These are phyloP conservation scores for Biscogniauxia mediterranea DNA, from an alignment of 2,329 filamentous ascomycete genomes.

Conservation along the genomic window DNA sequence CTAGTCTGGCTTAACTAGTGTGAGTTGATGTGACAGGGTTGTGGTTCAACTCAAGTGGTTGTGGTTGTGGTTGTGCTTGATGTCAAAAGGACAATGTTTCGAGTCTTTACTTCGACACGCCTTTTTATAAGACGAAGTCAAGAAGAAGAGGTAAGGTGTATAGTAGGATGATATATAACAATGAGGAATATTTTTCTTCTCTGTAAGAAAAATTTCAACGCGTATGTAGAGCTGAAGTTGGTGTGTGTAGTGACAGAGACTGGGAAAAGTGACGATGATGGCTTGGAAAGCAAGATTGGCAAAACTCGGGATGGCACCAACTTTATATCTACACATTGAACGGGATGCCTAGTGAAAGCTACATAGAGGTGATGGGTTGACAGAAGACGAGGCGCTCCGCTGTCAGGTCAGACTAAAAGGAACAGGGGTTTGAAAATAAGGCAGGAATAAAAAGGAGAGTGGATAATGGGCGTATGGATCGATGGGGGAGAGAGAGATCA, in stretches of 20 bases:
- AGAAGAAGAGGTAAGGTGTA: too few species aligned
- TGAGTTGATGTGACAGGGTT: background rate
- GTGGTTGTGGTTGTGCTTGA: too few species aligned
- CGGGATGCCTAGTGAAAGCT: constrained; percentile 2
- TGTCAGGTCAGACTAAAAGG: constrained; percentile 10
- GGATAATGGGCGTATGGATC: background rate
- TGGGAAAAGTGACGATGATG: background rate
- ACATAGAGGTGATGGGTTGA: constrained; percentile 1
- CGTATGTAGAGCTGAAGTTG: too few species aligned
- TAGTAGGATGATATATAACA: too few species aligned
- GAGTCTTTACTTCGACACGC: too few species aligned
- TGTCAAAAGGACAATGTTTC: too few species aligned
- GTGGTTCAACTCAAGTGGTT: too few species aligned
- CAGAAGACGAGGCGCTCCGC: constrained; percentile 17
- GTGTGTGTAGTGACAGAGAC: too few species aligned
- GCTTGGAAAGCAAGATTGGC: constrained; percentile 2
- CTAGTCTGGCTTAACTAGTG: too few species aligned
- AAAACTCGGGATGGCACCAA: constrained; percentile 19
- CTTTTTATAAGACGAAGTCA: too few species aligned
- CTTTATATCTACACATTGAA: constrained; percentile 20
- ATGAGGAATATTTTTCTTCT: too few species aligned
- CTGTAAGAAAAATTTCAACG: too few species aligned
- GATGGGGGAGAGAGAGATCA: background rate
- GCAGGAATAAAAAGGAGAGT: background rate
- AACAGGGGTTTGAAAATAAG: background rate